phyloP scores from a whole-genome alignment of 2,329 filamentous ascomycete species.

The Fusarium phyllophilum region DNA sequence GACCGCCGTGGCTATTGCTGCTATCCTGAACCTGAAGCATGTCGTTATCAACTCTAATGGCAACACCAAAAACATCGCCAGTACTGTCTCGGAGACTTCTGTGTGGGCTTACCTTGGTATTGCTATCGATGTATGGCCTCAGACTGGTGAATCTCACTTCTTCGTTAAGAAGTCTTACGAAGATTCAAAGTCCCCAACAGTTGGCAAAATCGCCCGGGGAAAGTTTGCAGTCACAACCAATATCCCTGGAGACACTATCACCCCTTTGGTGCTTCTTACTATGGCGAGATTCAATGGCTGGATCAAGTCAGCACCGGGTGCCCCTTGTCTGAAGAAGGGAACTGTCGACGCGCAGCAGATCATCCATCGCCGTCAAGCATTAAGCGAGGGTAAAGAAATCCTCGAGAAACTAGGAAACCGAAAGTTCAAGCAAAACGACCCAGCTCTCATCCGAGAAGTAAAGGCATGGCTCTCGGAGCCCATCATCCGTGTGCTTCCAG shows the following conservation, averaged over 20 bases:
- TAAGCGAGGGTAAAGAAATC: neutral
- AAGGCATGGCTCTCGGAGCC: neutral
- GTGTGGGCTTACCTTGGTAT: conserved; percentile 3
- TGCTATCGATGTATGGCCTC: neutral
- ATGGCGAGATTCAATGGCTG: neutral
- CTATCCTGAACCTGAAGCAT: neutral
- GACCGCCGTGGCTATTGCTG: conserved; percentile 1
- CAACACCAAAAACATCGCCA: neutral
- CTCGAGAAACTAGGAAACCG: conserved; percentile 2
- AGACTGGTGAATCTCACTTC: neutral
- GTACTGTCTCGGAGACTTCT: neutral
- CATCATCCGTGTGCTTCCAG: neutral
- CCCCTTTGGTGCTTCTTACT: neutral
- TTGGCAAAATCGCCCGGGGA: neutral
- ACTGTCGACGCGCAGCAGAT: neutral
- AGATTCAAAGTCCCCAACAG: neutral
- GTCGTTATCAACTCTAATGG: neutral
- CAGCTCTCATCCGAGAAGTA: neutral
- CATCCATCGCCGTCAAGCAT: neutral
- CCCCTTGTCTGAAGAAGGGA: neutral
- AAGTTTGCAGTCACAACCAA: neutral
- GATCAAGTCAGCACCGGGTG: neutral
- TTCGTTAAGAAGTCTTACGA: neutral
- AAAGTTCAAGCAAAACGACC: conserved; percentile 1
- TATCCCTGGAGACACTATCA: neutral